Conservation (phyloP, 306 rosid genomes). For the Quercus glauca region DNA sequence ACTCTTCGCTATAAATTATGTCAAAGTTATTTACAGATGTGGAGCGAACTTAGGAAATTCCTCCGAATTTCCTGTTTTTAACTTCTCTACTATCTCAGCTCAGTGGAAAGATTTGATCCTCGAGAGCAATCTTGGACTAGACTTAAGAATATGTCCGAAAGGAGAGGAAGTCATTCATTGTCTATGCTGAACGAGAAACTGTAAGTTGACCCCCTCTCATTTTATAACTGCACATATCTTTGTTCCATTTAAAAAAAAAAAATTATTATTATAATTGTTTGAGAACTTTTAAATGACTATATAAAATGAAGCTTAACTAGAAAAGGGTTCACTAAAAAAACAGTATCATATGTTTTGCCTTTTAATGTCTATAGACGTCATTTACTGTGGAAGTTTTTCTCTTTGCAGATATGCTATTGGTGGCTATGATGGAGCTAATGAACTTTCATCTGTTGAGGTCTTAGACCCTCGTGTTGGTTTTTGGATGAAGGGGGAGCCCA, state of each 20-base stretch:
- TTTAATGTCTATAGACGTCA: neutral
- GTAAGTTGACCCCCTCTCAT: conserved; percentile 23
- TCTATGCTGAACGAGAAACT: conserved; percentile 31
- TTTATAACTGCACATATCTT: neutral
- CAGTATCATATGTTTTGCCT: neutral
- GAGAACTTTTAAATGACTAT: neutral
- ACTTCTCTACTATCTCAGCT: conserved; percentile 19
- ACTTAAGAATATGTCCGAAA: conserved; percentile 35
- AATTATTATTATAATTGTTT: no score
- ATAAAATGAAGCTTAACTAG: neutral
- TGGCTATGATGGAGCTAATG: conserved; percentile 32
- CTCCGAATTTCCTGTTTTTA: neutral
- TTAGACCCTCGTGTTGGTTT: conserved; percentile 38
- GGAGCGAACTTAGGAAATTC: neutral
- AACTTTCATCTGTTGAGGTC: conserved; percentile 40
- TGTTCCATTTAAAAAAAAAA: neutral
- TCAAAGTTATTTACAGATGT: neutral
- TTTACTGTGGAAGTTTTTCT: neutral
- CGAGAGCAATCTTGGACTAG: conserved; percentile 32
- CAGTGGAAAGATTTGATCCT: conserved; percentile 47
- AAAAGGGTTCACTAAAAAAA: neutral
- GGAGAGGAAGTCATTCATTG: conserved; percentile 38
- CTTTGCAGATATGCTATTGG: conserved; percentile 44
- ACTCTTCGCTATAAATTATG: neutral
- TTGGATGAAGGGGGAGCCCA: conserved; percentile 37